Conservation (phyloP, 371 early-diverging fungal species). For the Lichtheimia ornata region DNA sequence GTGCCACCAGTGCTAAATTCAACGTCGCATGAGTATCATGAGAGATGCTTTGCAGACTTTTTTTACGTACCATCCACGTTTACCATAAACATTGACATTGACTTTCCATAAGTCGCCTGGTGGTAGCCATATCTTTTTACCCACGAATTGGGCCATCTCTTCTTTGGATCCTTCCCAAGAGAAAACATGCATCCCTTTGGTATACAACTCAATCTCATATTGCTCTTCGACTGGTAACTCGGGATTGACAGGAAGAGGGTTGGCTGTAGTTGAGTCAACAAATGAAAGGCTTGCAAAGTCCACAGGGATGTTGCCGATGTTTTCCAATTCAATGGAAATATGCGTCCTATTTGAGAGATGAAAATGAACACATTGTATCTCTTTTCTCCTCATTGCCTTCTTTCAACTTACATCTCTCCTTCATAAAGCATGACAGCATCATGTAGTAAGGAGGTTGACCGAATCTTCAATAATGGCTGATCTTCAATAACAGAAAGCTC, state of each 20-base stretch:
- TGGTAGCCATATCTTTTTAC: conserved; percentile 49
- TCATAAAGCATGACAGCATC: conserved; percentile 81
- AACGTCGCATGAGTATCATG: neutral
- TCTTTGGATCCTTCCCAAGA: conserved; percentile 58
- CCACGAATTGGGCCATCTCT: conserved; percentile 24
- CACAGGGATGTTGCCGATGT: conserved; percentile 70
- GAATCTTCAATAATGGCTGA: conserved; percentile 69
- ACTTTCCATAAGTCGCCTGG: conserved; percentile 62
- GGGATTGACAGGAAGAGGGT: conserved; percentile 41
- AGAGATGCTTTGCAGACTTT: neutral
- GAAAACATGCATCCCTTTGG: conserved; percentile 65
- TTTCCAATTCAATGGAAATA: conserved; percentile 68
- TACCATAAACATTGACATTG: conserved; percentile 76
- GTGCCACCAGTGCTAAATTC: conserved; percentile 68
- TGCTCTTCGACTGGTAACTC: conserved; percentile 70
- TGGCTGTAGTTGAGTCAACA: conserved; percentile 59
- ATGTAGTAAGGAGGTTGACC: conserved; percentile 58
- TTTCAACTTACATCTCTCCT: conserved; percentile 72
- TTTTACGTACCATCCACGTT: conserved; percentile 65
- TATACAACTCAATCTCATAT: conserved; percentile 76
- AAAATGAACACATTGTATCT: neutral
- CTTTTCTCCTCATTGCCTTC: neutral
- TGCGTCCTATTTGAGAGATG: conserved; percentile 39
- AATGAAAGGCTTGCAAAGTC: conserved; percentile 73
- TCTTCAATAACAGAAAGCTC: conserved; percentile 65